Base-by-base conservation (phyloP, 441 rosid species). In the Syzygium malaccense region DNA sequence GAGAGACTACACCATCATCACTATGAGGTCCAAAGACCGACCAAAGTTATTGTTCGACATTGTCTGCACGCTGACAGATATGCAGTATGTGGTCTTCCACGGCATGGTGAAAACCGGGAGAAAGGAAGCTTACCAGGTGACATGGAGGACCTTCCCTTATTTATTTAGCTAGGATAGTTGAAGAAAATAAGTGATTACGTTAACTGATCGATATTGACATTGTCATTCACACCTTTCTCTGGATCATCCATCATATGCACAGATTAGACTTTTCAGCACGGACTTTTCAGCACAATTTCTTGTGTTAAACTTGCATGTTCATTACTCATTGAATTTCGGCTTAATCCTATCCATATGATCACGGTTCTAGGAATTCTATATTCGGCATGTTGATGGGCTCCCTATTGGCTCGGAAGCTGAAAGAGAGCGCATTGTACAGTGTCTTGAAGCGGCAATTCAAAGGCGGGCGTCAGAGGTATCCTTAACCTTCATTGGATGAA, bases 371-470 rank as follows among this genome's bases (percentile, higher is more conserved):
- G 99, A 98, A 89, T 96, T 95, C 92, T 98, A 95, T 89, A 95
- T 98, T 84, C 95, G 99, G 62, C 99, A 98, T 88, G 95, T 96
- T 6, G 99, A 97, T 92, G 99, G 99, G 57, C 93, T 94, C 84
- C 99, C 98, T 33, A 89, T 97, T 87, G 95, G 96, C 91, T 96
- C 98, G 5, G 98, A 96, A 89, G 98, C 98, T 12, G 99, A 97
- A 91, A 93, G 97, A 91, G 97, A 95, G 30, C 97, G 99, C 58
- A 95, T 98, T 20, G 90, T 90, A 45, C 96, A 95, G 89, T 98
- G 99, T 93, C 97, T 98, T 51, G 96, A 94, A 94, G 99, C 99
- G 68, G 99, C 99, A 88, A 96, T 98, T 86, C 94, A 96, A 91
- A 95, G 99, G 92, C 92, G 99, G 86, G 96, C 94, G 55, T 95